Percentiles rank a stretch among this genome's conserved stretches.
phyloP scores from a whole-genome alignment of 2,329 filamentous ascomycete genomes.

The Talaromyces sp. region DNA sequence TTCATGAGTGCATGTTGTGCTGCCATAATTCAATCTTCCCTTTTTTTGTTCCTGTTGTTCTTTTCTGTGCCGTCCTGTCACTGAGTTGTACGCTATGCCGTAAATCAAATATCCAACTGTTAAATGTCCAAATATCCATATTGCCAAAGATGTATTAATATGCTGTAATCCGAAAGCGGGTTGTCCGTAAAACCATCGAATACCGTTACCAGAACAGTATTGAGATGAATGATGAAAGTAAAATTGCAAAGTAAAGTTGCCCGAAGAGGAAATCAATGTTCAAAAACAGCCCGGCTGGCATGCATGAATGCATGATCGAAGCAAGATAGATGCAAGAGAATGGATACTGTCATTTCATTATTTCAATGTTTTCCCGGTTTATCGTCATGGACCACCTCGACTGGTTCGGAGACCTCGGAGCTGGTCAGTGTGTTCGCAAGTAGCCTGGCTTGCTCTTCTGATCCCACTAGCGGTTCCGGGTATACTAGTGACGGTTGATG shows the following conservation, averaged over 20 bases:
- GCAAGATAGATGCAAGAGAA: neutral
- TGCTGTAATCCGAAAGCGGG: conserved; percentile 10
- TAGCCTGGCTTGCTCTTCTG: conserved; percentile 16
- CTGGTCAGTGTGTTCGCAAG: conserved; percentile 3
- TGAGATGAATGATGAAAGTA: neutral
- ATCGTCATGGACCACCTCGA: neutral
- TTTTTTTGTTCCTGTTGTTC: neutral
- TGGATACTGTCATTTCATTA: neutral
- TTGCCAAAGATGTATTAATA: conserved; percentile 9
- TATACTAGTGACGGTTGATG: neutral
- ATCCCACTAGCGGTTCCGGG: neutral
- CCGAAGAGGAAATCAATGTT: conserved; percentile 11
- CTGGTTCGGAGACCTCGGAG: conserved; percentile 6
- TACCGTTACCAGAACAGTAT: conserved; percentile 19
- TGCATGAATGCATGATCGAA: conserved; percentile 9
- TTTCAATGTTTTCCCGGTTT: conserved; percentile 8
- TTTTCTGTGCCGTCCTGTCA: neutral
- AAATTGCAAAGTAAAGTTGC: conserved; percentile 7
- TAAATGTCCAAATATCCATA: neutral
- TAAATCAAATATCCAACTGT: neutral
- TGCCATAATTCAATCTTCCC: neutral
- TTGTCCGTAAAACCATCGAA: neutral
- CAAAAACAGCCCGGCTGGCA: conserved; percentile 13
- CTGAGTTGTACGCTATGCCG: conserved; percentile 1
- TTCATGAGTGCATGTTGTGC: neutral